phyloP scores from a whole-genome alignment of 2,329 filamentous ascomycete genomes.

The Ascochyta clinopodiicola region DNA sequence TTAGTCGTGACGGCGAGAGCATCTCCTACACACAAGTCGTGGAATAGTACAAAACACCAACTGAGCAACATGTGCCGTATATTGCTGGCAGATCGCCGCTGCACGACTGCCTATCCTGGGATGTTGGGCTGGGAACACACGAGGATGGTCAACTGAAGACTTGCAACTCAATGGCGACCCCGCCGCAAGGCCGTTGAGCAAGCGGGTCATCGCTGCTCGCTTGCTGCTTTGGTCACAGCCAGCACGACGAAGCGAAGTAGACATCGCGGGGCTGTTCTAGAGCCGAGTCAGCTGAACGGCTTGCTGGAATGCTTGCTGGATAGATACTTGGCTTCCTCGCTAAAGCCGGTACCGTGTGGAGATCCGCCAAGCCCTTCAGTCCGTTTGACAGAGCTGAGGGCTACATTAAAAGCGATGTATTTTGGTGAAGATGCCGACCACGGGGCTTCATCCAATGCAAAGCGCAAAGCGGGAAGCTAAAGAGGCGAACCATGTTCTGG shows the following conservation, averaged over 20 bases:
- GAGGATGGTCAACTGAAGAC: not conserved
- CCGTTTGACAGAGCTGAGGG: not conserved
- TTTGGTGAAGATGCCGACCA: not conserved
- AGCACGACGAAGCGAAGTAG: constrained; percentile 16
- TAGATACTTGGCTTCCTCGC: not conserved
- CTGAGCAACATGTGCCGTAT: not conserved
- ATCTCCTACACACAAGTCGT: not conserved
- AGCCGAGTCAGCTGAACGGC: constrained; percentile 25
- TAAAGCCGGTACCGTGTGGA: not conserved
- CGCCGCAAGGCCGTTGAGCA: constrained; percentile 5
- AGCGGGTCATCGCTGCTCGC: not conserved
- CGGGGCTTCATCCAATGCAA: not conserved
- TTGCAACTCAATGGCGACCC: not conserved
- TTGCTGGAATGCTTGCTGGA: not conserved
- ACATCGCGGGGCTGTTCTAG: constrained; percentile 23
- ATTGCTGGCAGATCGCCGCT: constrained; percentile 9
- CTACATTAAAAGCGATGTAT: not conserved
- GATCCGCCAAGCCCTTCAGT: not conserved
- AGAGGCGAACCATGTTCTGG: constrained; percentile 1
- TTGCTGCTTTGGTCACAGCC: constrained; percentile 1
- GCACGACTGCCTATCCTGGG: constrained; percentile 8
- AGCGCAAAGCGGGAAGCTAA: not conserved
- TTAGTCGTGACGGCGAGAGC: not conserved
- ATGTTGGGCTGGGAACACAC: not conserved
- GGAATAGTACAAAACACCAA: not conserved